These are phyloP conservation scores for Candida maris DNA, from an alignment of 805 yeast genomes.

Conservation along the genomic window DNA sequence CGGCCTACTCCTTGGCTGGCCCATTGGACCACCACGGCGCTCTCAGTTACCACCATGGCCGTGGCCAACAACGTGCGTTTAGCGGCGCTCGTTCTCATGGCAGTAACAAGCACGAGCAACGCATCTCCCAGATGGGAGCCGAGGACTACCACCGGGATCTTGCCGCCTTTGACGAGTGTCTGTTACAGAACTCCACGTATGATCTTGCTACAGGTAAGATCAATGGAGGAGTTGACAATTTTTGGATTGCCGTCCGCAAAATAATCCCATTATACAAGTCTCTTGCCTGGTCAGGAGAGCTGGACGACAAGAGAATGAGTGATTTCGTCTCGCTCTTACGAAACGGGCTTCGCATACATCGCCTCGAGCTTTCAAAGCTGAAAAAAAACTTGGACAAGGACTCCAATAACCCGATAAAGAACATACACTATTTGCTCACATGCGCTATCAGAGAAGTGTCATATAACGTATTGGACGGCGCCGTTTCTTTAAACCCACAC, in stretches of 20 bases:
- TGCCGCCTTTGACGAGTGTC: slow-evolving; percentile 49
- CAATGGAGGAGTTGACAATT: slow-evolving; percentile 38
- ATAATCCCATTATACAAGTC: slow-evolving; percentile 50
- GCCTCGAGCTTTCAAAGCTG: slow-evolving; percentile 51
- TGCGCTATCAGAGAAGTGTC: slow-evolving; percentile 50
- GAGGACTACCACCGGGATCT: slow-evolving; percentile 42
- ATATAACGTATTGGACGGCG: slow-evolving; percentile 43
- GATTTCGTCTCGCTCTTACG: slow-evolving; percentile 49
- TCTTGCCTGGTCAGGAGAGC: slow-evolving; percentile 43
- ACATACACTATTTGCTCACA: slow-evolving; percentile 48
- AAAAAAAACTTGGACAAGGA: slow-evolving; percentile 60
- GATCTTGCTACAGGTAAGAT: slow-evolving; percentile 39
- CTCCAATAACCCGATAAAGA: slow-evolving; percentile 50
- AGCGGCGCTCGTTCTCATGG: slow-evolving; percentile 10
- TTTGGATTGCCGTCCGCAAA: slow-evolving; percentile 50
- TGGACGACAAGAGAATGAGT: slow-evolving; percentile 44
- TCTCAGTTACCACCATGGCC: neutral
- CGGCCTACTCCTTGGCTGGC: slow-evolving; percentile 1
- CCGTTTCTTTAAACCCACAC: slow-evolving; percentile 43
- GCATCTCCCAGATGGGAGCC: slow-evolving; percentile 5
- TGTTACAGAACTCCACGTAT: slow-evolving; percentile 33
- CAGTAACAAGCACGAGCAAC: slow-evolving; percentile 7
- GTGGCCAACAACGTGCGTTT: slow-evolving; percentile 9
- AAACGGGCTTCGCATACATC: slow-evolving; percentile 53
- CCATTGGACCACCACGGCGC: slow-evolving; percentile 6